Conservation (phyloP, 768 basidiomycete species). For the Boletus huronensis region DNA sequence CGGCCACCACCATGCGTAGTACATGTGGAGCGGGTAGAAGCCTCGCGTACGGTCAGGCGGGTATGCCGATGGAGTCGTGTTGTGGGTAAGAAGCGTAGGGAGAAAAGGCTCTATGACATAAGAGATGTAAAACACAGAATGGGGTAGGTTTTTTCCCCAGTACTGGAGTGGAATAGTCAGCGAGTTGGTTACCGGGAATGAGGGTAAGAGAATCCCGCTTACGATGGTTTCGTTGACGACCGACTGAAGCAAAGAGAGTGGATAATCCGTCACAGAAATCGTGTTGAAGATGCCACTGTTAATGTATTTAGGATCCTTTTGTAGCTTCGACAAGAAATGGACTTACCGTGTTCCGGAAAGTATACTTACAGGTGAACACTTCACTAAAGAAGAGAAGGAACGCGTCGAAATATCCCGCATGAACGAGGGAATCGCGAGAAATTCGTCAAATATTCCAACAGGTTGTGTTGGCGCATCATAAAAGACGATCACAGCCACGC, state of each 20-base stretch:
- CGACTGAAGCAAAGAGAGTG: slow-evolving; percentile 14
- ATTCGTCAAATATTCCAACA: slow-evolving; percentile 18
- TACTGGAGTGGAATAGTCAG: slow-evolving; percentile 8
- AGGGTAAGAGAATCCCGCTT: neutral
- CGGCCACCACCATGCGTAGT: slow-evolving; percentile 22
- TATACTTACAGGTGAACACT: neutral
- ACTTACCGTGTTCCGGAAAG: slow-evolving; percentile 4
- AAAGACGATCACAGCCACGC: slow-evolving; percentile 40
- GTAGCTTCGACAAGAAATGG: neutral
- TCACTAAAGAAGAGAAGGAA: slow-evolving; percentile 17
- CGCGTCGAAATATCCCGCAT: slow-evolving; percentile 5
- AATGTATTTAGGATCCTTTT: neutral
- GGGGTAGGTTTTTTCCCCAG: slow-evolving; percentile 2
- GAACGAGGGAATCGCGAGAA: slow-evolving; percentile 21
- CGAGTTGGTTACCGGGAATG: neutral
- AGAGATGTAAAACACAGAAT: slow-evolving; percentile 1
- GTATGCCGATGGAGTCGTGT: slow-evolving; percentile 39
- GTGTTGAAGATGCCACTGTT: slow-evolving; percentile 8
- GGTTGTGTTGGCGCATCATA: slow-evolving; percentile 44
- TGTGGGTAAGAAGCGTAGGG: slow-evolving; percentile 41
- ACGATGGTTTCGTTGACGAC: slow-evolving; percentile 17
- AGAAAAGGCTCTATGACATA: slow-evolving; percentile 50
- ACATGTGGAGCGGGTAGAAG: slow-evolving; percentile 46
- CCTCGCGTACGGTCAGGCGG: slow-evolving; percentile 38
- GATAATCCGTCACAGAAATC: slow-evolving; percentile 7